A percentile compares a stretch with the other conserved stretches of the same genome.
Evolutionary conservation across 2,329 filamentous ascomycete genomes (phyloP).

Genomic region (Botrytis sinoallii): DNA sequence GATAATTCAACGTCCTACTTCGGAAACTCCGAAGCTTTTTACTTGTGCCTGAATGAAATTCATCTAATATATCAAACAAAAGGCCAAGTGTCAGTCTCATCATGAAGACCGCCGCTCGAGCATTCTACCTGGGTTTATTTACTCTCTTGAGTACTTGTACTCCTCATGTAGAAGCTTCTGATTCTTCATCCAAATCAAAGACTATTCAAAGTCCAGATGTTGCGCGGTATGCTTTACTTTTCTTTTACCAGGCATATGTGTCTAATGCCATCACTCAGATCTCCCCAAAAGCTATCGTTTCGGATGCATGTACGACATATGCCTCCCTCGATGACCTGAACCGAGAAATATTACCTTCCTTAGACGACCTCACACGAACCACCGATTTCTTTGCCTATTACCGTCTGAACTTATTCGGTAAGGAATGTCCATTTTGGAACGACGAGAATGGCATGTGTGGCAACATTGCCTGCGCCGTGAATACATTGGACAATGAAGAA

Average conservation of each 20-base stretch:
- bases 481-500: slow-evolving; percentile 91
- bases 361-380: slow-evolving; percentile 77
- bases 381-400: slow-evolving; percentile 99
- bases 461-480: slow-evolving; percentile 93
- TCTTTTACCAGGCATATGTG: slow-evolving; percentile 33
- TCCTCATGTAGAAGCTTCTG: slow-evolving; percentile 42
- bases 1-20: not conserved
- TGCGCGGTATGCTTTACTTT: slow-evolving; percentile 39
- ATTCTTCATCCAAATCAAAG: slow-evolving; percentile 33
- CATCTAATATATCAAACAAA: slow-evolving; percentile 8
- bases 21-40: not conserved
- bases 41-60: not conserved
- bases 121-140: slow-evolving; percentile 62
- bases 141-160: slow-evolving; percentile 50
- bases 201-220: slow-evolving; percentile 40
- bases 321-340: slow-evolving; percentile 85
- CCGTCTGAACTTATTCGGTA: slow-evolving; percentile 90
- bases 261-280: slow-evolving; percentile 57
- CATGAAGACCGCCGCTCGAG: slow-evolving; percentile 52
- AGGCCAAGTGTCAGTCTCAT: slow-evolving; percentile 28
- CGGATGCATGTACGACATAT: slow-evolving; percentile 93
- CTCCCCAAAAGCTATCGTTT: slow-evolving; percentile 82
- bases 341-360: slow-evolving; percentile 66
- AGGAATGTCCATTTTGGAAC: slow-evolving; percentile 92
- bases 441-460: slow-evolving; percentile 93